Base-by-base conservation (phyloP, 2,329 filamentous ascomycete species). In the Trichophaea hybrida region DNA sequence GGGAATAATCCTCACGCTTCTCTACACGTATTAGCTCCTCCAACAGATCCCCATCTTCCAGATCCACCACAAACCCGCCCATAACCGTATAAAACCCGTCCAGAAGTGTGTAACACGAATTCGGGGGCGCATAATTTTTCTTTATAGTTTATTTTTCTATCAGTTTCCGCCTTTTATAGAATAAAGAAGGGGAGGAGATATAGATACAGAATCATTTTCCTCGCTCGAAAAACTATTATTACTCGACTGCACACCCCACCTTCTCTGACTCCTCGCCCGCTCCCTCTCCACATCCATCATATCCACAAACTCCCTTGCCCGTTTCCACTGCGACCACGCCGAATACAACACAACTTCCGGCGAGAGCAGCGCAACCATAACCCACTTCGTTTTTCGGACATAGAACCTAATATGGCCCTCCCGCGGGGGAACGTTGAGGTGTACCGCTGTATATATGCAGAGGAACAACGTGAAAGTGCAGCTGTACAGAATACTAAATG, bases 391-490 rank as follows among this genome's bases (percentile, higher is more conserved):
- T n/a, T 44, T 55, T 35, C 52, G 10, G n/a, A 38, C 12, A 17
- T 40, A 55, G 43, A 32, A 52, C 15, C 7, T 10, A 12, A 12
- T 8, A 10, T 15, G 38, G 38, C 10, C 10, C 38, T 49, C 44
- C 4, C 7, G 50, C 32, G 52, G 49, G 7, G 57, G 57, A 17
- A 74, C 65, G 46, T 74, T 72, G 5, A 73, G 65, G 54, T 74
- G 71, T 5, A 74, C 55, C 0, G 71, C 71, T 1, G 69, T 68
- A 59, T 69, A 73, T 5, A 73, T 69, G 61, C 71, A 74, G 0
- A 71, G 67, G 2, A 68, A 55, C 0, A 74, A 61, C 0, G 72
- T 72, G 5, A 72, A 54, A 1, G 71, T 53, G 52, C 72, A 73
- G 17, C 66, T 70, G 59, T 66, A 68, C 1, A 74, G 56, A 17